Evolutionary conservation across 768 basidiomycete genomes (phyloP), one percentile per base, ranked within the genome.

Genomic region (Clavaria fumosa): DNA sequence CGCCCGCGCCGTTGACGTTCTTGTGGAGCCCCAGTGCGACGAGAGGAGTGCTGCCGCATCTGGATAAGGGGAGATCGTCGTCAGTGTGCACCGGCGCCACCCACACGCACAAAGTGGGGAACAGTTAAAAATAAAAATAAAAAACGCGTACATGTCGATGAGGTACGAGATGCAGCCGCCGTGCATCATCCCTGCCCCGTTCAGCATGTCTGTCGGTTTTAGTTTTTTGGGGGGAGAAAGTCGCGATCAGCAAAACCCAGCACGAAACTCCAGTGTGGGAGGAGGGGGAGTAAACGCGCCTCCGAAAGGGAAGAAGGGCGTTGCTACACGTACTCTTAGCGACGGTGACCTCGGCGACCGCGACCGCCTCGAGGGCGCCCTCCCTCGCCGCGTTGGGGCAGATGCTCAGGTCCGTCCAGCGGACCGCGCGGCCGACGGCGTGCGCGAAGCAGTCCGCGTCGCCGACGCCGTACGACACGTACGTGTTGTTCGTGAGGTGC

Each of bases 91-190:
- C 9, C 31, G 6, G 32, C 20, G 18, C 12, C 23, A 54, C 66
- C 35, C 42, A 75, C 75, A n/a, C n/a, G n/a, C n/a, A n/a, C n/a
- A n/a, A n/a, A n/a, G n/a, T n/a, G n/a, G n/a, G n/a, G n/a, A n/a
- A n/a, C n/a, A n/a, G n/a, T n/a, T n/a, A n/a, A n/a, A n/a, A n/a
- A n/a, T n/a, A n/a, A n/a, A n/a, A n/a, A n/a, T n/a, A n/a, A n/a
- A n/a, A n/a, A n/a, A n/a, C n/a, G n/a, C n/a, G n/a, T n/a, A n/a
- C n/a, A 77, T 80, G 55, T 82, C 79, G 31, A 81, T 71, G 39
- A 82, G 59, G 54, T 80, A 80, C 31, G 77, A 73, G 23, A 82
- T 52, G 38, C 76, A 78, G 26, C 75, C 78, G n/a, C 80, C 79
- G 45, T 81, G 79, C 11, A 81, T 60, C 70, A 78, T 77, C 2